Percentiles rank a stretch among this genome's conserved stretches.
phyloP scores from a whole-genome alignment of 176 grass and related monocot species.

The Raddia guianensis region DNA sequence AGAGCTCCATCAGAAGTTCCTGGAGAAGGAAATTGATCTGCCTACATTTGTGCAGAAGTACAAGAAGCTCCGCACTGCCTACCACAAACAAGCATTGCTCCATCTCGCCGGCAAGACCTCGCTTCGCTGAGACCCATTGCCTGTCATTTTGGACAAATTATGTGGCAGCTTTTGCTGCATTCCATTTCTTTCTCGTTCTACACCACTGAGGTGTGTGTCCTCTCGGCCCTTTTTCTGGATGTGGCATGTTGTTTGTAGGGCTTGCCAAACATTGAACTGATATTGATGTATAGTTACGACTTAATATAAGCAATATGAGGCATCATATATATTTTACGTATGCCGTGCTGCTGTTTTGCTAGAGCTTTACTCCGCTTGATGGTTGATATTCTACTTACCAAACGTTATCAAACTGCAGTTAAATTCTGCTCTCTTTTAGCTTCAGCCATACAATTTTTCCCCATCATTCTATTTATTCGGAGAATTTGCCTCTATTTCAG shows the following conservation, averaged over 20 bases:
- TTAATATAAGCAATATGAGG: background rate
- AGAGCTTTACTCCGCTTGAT: background rate
- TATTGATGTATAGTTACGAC: slow-evolving; percentile 38
- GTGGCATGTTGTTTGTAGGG: slow-evolving; percentile 16
- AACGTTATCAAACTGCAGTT: background rate
- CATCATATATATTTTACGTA: background rate
- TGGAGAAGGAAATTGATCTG: slow-evolving; percentile 77
- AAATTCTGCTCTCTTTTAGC: background rate
- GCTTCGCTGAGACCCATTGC: slow-evolving; percentile 38
- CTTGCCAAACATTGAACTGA: slow-evolving; percentile 2
- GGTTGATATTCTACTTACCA: background rate
- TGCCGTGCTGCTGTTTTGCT: background rate
- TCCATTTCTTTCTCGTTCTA: background rate
- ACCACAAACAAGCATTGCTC: slow-evolving; percentile 78
- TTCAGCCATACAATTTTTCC: background rate
- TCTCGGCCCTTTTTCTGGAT: background rate
- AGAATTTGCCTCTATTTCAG: background rate
- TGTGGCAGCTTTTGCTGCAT: slow-evolving; percentile 1
- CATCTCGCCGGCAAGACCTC: slow-evolving; percentile 82
- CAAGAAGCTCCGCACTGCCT: slow-evolving; percentile 71
- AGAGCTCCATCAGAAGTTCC: slow-evolving; percentile 64
- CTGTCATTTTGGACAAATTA: background rate
- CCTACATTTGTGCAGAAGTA: slow-evolving; percentile 83
- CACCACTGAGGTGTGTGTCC: background rate
- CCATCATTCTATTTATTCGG: no score